Evolutionary conservation across 805 yeast species (phyloP).

Genomic region (Sungouiozyma ichnusensis): DNA sequence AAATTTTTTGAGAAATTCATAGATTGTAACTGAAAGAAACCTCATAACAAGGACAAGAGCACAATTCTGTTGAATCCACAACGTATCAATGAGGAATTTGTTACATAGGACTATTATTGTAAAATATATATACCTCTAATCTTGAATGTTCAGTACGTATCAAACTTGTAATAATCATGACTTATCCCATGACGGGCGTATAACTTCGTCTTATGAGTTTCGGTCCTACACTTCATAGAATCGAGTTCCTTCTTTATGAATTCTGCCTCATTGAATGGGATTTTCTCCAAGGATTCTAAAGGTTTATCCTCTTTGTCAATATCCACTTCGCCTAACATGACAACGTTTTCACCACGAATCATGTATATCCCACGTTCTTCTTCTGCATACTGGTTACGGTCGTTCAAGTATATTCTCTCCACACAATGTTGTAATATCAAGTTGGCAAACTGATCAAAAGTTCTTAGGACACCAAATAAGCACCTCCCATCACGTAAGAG

Average conservation of each 20-base stretch:
- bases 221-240: slow-evolving; percentile 30
- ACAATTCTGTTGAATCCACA: not conserved
- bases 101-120: not conserved
- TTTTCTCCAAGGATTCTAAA: slow-evolving; percentile 42
- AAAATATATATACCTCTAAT: no score
- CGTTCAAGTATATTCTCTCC: slow-evolving; percentile 67
- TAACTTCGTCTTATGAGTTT: slow-evolving; percentile 37
- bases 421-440: slow-evolving; percentile 83
- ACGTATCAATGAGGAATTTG: no score
- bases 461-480: slow-evolving; percentile 79
- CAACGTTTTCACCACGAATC: slow-evolving; percentile 93
- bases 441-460: slow-evolving; percentile 92
- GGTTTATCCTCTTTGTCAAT: slow-evolving; percentile 75
- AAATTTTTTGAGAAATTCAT: no score
- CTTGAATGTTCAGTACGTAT: slow-evolving; percentile 38
- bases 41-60: not conserved
- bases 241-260: slow-evolving; percentile 27
- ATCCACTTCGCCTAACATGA: slow-evolving; percentile 87
- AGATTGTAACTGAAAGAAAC: not conserved
- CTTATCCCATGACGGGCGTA: slow-evolving; percentile 46
- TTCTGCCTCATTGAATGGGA: slow-evolving; percentile 56
- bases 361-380: slow-evolving; percentile 68
- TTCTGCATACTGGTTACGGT: slow-evolving; percentile 56
- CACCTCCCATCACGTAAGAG: slow-evolving; percentile 83
- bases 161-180: slow-evolving; percentile 46